phyloP scores from a whole-genome alignment of 176 grass and related monocot species.

The Oryza meyeriana region DNA sequence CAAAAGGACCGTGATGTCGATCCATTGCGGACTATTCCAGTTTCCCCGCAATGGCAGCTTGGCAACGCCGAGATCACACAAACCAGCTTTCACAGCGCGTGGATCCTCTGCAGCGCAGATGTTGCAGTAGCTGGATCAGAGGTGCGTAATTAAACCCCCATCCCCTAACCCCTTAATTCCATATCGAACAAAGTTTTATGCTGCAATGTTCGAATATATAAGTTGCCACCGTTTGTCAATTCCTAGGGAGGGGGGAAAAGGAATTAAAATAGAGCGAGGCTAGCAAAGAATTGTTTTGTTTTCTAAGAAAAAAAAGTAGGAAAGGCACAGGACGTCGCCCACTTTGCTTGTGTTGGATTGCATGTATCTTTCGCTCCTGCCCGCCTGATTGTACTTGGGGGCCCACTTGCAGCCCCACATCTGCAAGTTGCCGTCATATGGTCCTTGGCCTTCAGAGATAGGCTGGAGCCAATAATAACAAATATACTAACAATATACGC shows the following conservation, averaged over 20 bases:
- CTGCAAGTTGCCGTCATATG: slow-evolving; percentile 22
- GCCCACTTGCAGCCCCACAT: slow-evolving; percentile 27
- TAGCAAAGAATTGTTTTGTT: not conserved
- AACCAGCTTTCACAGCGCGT: not conserved
- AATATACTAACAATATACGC: not conserved
- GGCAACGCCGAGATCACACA: slow-evolving; percentile 35
- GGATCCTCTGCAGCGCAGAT: not conserved
- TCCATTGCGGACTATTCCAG: not conserved
- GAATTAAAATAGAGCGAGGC: not conserved
- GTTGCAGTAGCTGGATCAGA: not conserved
- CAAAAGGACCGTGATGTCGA: not conserved
- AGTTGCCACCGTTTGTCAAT: not conserved
- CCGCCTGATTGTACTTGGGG: slow-evolving; percentile 1
- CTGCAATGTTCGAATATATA: not conserved
- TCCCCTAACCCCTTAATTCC: not conserved
- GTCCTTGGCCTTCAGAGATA: slow-evolving; percentile 2
- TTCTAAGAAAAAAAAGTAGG: not conserved
- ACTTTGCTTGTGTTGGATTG: slow-evolving; percentile 45
- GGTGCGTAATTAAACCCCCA: not conserved
- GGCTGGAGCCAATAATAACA: not conserved
- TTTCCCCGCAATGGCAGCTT: not conserved
- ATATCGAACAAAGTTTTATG: not conserved
- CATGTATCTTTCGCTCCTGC: slow-evolving; percentile 27
- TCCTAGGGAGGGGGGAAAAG: slow-evolving; percentile 22
- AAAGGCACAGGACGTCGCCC: not conserved